A percentile compares a stretch with the other conserved stretches of the same genome.
Evolutionary conservation across 129 eudicot species (phyloP).

Genomic region (Pseudognaphalium luteoalbum): DNA sequence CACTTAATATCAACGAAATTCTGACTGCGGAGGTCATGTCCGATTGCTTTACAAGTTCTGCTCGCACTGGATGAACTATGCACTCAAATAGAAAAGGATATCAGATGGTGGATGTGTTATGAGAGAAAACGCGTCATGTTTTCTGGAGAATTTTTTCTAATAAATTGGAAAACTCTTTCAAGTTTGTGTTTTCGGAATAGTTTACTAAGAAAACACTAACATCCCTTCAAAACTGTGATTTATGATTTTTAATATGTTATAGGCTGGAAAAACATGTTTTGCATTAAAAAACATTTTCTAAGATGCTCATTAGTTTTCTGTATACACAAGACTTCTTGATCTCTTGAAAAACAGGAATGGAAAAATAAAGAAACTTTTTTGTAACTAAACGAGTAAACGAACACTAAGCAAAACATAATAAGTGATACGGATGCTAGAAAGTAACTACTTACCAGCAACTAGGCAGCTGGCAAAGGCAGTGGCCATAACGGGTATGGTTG

Average conservation of each 20-base stretch:
- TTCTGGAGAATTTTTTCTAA: no score
- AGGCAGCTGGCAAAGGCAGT: conserved; percentile 68
- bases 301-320: neutral
- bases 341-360: neutral
- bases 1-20: conserved; percentile 63
- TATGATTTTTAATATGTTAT: no score
- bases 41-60: conserved; percentile 61
- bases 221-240: neutral
- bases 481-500: conserved; percentile 75
- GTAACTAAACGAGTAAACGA: neutral
- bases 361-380: no score
- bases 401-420: neutral
- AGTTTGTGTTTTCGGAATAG: neutral
- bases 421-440: neutral
- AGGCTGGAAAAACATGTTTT: neutral
- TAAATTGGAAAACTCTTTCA: neutral
- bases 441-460: conserved; percentile 51
- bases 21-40: conserved; percentile 62
- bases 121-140: no score
- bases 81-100: neutral
- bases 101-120: neutral
- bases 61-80: conserved; percentile 81
- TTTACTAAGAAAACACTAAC: no score
- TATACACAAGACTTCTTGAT: neutral
- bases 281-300: neutral